Conservation (phyloP, 768 basidiomycete genomes). For the Suillus alpinus region DNA sequence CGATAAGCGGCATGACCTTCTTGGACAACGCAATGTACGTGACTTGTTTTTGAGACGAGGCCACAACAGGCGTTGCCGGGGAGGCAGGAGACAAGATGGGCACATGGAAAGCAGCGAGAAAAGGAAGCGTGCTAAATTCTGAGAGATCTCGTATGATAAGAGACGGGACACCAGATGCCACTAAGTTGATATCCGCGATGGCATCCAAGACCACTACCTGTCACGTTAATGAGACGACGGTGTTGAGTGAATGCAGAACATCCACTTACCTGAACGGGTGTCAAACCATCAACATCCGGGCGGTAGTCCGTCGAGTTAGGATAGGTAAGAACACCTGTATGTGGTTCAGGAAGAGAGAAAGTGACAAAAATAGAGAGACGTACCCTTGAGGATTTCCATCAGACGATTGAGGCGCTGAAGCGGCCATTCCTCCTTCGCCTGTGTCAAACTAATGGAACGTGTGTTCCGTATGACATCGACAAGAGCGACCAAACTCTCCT, state of each 20-base stretch:
- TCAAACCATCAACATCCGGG: conserved; percentile 80
- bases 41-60: conserved; percentile 54
- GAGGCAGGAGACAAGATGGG: conserved; percentile 9
- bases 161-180: conserved; percentile 60
- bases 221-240: conserved; percentile 11
- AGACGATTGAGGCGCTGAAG: conserved; percentile 62
- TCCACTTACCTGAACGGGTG: conserved; percentile 68
- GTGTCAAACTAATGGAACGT: conserved; percentile 46
- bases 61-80: conserved; percentile 8
- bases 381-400: conserved; percentile 77
- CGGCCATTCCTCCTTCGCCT: conserved; percentile 57
- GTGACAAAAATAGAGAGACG: conserved; percentile 8
- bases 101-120: conserved; percentile 70
- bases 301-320: conserved; percentile 81
- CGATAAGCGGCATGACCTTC: conserved; percentile 79
- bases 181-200: conserved; percentile 64
- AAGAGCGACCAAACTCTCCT: conserved; percentile 83
- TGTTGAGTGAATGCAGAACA: background rate
- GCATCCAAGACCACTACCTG: conserved; percentile 74
- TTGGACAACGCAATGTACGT: conserved; percentile 92
- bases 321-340: conserved; percentile 73
- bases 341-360: background rate
- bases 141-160: conserved; percentile 81
- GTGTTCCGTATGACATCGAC: conserved; percentile 68
- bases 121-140: conserved; percentile 84